phyloP scores from a whole-genome alignment of 495 filamentous ascomycete species.

The Cladorrhinum samala region DNA sequence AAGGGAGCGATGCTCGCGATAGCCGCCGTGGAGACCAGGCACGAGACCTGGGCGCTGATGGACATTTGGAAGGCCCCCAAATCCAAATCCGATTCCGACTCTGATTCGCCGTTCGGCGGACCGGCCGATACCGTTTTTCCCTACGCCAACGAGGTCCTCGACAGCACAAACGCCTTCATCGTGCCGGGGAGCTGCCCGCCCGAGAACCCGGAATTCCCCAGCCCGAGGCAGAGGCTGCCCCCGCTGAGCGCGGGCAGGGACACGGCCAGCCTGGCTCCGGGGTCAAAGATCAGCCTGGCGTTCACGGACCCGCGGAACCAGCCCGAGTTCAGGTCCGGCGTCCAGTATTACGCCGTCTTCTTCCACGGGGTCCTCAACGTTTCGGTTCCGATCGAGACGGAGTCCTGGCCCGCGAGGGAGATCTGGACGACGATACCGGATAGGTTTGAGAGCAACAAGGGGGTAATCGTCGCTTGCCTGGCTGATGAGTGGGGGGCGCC shows the following conservation, averaged over 20 bases:
- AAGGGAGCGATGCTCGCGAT: slow-evolving; percentile 45
- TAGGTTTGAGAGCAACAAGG: slow-evolving; percentile 43
- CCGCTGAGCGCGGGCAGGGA: slow-evolving; percentile 30
- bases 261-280: slow-evolving; percentile 36
- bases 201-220: slow-evolving; percentile 44
- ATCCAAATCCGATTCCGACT: too few species aligned
- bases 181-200: slow-evolving; percentile 43
- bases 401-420: slow-evolving; percentile 18
- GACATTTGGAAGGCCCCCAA: slow-evolving; percentile 44
- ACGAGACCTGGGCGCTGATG: slow-evolving; percentile 46
- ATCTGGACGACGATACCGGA: slow-evolving; percentile 39
- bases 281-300: slow-evolving; percentile 34
- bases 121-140: slow-evolving; percentile 47
- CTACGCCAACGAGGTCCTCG: slow-evolving; percentile 49
- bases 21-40: slow-evolving; percentile 43
- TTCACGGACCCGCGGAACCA: slow-evolving; percentile 36
- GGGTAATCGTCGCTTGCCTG: slow-evolving; percentile 42
- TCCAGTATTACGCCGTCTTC: slow-evolving; percentile 46
- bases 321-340: slow-evolving; percentile 32
- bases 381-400: slow-evolving; percentile 40
- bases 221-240: slow-evolving; percentile 40
- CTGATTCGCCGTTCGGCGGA: slow-evolving; percentile 47
- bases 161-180: slow-evolving; percentile 44
- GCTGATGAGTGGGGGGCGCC: slow-evolving; percentile 41
- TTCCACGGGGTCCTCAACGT: slow-evolving; percentile 43